These are phyloP conservation scores for Trichoderma hamatum DNA, from an alignment of 2,329 filamentous ascomycete genomes.

Conservation along the genomic window DNA sequence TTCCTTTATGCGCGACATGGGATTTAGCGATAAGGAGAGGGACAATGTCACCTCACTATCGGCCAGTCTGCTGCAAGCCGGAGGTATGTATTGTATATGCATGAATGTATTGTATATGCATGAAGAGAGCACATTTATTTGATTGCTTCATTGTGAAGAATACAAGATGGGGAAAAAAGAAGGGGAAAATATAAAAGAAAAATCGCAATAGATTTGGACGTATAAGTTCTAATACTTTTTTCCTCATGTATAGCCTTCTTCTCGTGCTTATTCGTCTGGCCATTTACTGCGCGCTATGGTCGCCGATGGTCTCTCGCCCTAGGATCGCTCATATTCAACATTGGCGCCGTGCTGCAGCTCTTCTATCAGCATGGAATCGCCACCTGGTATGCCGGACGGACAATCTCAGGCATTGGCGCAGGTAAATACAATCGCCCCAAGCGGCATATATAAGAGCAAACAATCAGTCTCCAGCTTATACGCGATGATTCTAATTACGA, in stretches of 20 bases:
- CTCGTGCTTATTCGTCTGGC: conserved; percentile 48
- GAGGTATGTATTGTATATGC: conserved; percentile 35
- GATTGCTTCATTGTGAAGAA: neutral
- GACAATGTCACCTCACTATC: conserved; percentile 45
- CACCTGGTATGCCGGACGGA: conserved; percentile 45
- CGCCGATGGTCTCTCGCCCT: conserved; percentile 46
- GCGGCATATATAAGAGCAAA: conserved; percentile 18
- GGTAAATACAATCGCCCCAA: conserved; percentile 31
- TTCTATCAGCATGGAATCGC: conserved; percentile 44
- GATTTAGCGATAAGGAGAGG: conserved; percentile 37
- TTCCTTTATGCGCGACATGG: conserved; percentile 45
- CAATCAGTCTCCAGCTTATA: neutral
- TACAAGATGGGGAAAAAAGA: neutral
- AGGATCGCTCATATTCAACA: conserved; percentile 48
- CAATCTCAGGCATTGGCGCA: conserved; percentile 42
- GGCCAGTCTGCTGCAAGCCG: conserved; percentile 47
- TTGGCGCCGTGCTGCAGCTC: conserved; percentile 46
- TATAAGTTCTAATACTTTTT: neutral
- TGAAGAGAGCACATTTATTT: neutral
- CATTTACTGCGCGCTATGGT: conserved; percentile 46
- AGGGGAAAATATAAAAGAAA: neutral
- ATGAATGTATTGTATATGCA: neutral
- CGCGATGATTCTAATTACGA: neutral
- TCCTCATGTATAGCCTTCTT: conserved; percentile 42
- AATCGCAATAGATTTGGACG: neutral